Conservation (phyloP, 1,284 basidiomycete genomes). For the Ceratorhiza oryzae-sativae region DNA sequence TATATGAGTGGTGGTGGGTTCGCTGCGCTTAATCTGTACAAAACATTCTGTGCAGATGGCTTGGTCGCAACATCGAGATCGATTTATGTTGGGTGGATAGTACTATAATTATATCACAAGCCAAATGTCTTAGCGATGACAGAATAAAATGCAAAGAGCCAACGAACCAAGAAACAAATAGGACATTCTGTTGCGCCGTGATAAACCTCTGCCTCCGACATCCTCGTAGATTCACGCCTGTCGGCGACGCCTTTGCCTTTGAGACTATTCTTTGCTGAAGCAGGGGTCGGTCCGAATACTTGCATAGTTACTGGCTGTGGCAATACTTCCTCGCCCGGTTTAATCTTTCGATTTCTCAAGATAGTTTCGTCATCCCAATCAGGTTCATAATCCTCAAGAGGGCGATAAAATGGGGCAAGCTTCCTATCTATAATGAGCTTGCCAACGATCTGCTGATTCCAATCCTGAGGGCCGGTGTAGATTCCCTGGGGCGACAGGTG, state of each 20-base stretch:
- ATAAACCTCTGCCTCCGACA: conserved; percentile 80
- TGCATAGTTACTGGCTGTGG: conserved; percentile 31
- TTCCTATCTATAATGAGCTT: conserved; percentile 86
- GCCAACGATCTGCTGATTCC: conserved; percentile 87
- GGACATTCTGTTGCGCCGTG: conserved; percentile 92
- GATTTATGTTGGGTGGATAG: conserved; percentile 95
- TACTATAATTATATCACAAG: conserved; percentile 60
- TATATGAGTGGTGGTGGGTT: conserved; percentile 90
- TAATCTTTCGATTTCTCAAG: conserved; percentile 69
- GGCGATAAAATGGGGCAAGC: conserved; percentile 95
- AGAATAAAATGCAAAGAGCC: conserved; percentile 23
- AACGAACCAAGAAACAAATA: conserved; percentile 96
- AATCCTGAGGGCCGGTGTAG: conserved; percentile 87
- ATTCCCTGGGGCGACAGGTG: conserved; percentile 85
- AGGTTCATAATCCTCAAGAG: conserved; percentile 90
- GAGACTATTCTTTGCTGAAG: conserved; percentile 16
- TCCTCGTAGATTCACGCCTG: conserved; percentile 64
- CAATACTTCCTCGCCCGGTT: conserved; percentile 31
- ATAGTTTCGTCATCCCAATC: conserved; percentile 86
- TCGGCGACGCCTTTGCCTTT: conserved; percentile 37
- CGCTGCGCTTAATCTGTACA: conserved; percentile 96
- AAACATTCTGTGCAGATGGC: conserved; percentile 99
- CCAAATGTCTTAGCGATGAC: conserved; percentile 27
- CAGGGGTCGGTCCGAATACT: conserved; percentile 9
- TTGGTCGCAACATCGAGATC: conserved; percentile 96